Percentiles rank a stretch among this genome's conserved stretches.
These are phyloP conservation scores for Schizochytrium sp. DNA, from an alignment of 108 stramenopile genomes.

Conservation along the genomic window DNA sequence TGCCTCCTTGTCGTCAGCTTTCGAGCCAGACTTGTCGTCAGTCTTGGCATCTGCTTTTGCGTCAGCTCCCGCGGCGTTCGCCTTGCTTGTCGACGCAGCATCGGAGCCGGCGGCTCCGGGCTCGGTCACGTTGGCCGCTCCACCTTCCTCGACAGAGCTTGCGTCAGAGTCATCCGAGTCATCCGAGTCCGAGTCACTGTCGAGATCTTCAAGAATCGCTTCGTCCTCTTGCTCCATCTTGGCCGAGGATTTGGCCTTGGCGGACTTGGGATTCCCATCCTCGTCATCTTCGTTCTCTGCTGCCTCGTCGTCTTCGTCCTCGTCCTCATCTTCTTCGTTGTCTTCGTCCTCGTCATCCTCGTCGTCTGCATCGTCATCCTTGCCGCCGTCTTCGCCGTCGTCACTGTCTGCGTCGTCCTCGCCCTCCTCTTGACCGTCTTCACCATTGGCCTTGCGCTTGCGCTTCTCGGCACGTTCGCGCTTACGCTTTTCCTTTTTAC, in stretches of 20 bases:
- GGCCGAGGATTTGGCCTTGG: not conserved
- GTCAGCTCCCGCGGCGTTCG: too few species aligned
- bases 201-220: not conserved
- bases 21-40: too few species aligned
- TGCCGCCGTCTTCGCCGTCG: not conserved
- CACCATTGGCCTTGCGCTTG: not conserved
- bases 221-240: not conserved
- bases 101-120: not conserved
- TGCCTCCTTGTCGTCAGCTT: too few species aligned
- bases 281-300: not conserved
- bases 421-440: not conserved
- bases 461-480: not conserved
- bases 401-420: not conserved
- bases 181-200: not conserved
- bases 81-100: not conserved
- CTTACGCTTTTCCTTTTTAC: slow-evolving; percentile 3
- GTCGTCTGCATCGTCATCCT: not conserved
- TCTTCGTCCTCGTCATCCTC: not conserved
- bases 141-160: not conserved
- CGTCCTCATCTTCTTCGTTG: not conserved
- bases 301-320: not conserved
- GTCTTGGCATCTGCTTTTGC: too few species aligned
- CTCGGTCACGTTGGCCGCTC: not conserved
- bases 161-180: not conserved
- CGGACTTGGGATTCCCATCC: not conserved